Evolutionary conservation across 495 filamentous ascomycete species (phyloP), one percentile per base, ranked within the genome.

Genomic region (Hypomontagnella submonticulosa): DNA sequence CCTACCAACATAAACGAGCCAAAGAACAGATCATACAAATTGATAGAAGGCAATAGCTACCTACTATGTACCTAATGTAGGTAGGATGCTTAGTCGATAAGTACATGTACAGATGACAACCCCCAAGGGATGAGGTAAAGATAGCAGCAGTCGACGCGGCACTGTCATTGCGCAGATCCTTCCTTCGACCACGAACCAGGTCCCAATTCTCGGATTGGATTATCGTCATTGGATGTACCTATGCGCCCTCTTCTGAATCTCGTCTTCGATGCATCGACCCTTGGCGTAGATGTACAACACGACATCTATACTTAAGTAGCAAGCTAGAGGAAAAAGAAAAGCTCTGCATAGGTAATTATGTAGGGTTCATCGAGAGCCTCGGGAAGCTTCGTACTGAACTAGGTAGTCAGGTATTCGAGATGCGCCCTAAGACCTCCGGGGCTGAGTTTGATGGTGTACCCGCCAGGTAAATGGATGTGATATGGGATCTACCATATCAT

Each of bases 341-440:
- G 16, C n/a, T n/a, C n/a, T n/a, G n/a, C n/a, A n/a, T n/a, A n/a
- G n/a, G n/a, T n/a, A n/a, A n/a, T n/a, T n/a, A 46, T 32, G 41
- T 48, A 63, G 46, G 60, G 51, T 38, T 55, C 2, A 27, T 33
- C 12, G 34, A 63, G 55, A 41, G 48, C 20, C 38, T 53, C 37
- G 62, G 50, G 51, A 66, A 66, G 63, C 51, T 56, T 47, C 50
- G 48, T 40, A 58, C 19, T n/a, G 33, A 47, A 4, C 48, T 62
- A n/a, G n/a, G n/a, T n/a, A 62, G 58, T 38, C n/a, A 52, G 20
- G 47, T 50, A 60, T 37, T 10, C 27, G 19, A 27, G 23, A 6
- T 27, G 23, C 6, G 23, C 23, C 23, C 23, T 27, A 10, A 19
- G 18, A 6, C 10, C 12, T n/a, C n/a, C n/a, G n/a, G n/a, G n/a